Percentiles rank a stretch among this genome's conserved stretches.
phyloP scores from a whole-genome alignment of 1,139 yeast genomes.

The Lodderomyces margitis region DNA sequence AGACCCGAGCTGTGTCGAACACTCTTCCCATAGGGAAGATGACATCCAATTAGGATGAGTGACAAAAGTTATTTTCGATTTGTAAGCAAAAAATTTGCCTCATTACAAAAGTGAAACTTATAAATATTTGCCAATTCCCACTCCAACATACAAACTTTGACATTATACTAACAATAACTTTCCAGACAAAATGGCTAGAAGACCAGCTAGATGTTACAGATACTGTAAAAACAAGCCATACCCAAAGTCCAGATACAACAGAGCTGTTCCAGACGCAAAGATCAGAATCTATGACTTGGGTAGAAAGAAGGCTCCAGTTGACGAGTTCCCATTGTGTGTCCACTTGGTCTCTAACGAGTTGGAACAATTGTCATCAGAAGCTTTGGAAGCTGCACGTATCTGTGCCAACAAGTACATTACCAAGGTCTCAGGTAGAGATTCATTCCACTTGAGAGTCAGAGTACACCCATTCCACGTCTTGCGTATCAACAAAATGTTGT shows the following conservation, averaged over 20 bases:
- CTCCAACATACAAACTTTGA: background rate
- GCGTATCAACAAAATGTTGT: slow-evolving; percentile 99
- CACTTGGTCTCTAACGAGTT: slow-evolving; percentile 99
- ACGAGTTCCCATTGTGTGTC: slow-evolving; percentile 99
- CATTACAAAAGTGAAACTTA: slow-evolving; percentile 3
- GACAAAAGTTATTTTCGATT: slow-evolving; percentile 3
- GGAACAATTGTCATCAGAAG: slow-evolving; percentile 99
- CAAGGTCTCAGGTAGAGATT: slow-evolving; percentile 96
- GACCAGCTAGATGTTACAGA: slow-evolving; percentile 99
- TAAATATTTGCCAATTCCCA: slow-evolving; percentile 1
- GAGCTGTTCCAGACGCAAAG: slow-evolving; percentile 99
- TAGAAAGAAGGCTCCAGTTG: slow-evolving; percentile 99
- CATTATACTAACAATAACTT: slow-evolving; percentile 29
- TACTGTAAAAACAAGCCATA: slow-evolving; percentile 99
- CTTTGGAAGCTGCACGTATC: slow-evolving; percentile 99
- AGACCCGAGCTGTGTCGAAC: background rate
- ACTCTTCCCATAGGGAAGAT: background rate
- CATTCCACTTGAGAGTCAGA: slow-evolving; percentile 99
- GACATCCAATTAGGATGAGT: background rate
- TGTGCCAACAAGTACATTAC: slow-evolving; percentile 99
- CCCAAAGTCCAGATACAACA: slow-evolving; percentile 99
- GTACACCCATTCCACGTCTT: slow-evolving; percentile 99
- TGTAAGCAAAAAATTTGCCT: slow-evolving; percentile 6
- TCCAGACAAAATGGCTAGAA: slow-evolving; percentile 91
- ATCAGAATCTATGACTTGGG: slow-evolving; percentile 99